Percentiles rank a stretch among this genome's conserved stretches.
These are phyloP conservation scores for Capsaspora owczarzaki DNA, from an alignment of 78 protist genomes.

Conservation along the genomic window DNA sequence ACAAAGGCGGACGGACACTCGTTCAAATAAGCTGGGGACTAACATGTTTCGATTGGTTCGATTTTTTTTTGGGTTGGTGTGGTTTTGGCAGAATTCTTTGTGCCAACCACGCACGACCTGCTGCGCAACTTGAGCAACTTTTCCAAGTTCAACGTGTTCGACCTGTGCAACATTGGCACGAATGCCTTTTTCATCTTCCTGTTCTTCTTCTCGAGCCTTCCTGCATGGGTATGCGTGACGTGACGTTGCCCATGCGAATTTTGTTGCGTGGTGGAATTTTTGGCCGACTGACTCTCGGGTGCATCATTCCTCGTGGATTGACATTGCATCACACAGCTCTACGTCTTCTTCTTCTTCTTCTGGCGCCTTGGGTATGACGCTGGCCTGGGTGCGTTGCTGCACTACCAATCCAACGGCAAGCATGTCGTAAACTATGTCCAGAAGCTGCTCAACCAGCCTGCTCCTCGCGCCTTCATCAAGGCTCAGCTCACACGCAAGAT, in stretches of 20 bases:
- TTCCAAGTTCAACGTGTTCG: background rate
- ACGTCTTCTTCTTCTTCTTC: conserved; percentile 42
- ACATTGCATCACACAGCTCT: conserved; percentile 10
- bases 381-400: conserved; percentile 65
- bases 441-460: background rate
- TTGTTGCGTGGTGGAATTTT: background rate
- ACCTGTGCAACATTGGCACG: background rate
- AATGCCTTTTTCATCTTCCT: background rate
- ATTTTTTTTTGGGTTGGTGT: too few species aligned
- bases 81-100: background rate
- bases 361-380: conserved; percentile 75
- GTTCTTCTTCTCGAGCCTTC: background rate
- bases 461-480: background rate
- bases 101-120: background rate
- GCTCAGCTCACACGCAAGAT: background rate
- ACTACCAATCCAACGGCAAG: conserved; percentile 43
- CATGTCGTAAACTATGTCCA: conserved; percentile 15
- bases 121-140: background rate
- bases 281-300: background rate
- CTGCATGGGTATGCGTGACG: background rate
- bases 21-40: too few species aligned
- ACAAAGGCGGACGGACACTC: too few species aligned
- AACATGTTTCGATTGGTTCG: too few species aligned
- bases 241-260: background rate
- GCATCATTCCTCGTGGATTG: too few species aligned